Conservation (phyloP, 2,329 filamentous ascomycete species). For the Diplocarpon mali region DNA sequence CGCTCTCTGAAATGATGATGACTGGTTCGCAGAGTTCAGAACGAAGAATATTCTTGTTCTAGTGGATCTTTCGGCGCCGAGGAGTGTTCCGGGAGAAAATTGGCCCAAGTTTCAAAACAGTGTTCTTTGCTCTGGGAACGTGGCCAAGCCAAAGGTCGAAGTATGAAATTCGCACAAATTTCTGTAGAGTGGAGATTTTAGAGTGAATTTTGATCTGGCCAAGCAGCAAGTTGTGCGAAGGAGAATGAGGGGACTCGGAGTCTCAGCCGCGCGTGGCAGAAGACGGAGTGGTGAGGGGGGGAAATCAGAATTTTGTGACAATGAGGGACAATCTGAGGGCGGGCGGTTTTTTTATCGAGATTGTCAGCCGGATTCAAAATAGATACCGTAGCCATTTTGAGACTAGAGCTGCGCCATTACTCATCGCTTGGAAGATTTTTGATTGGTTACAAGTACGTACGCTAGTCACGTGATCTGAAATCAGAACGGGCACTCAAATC, state of each 20-base stretch:
- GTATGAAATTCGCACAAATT: constrained; percentile 7
- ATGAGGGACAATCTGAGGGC: constrained; percentile 3
- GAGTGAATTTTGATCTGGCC: constrained; percentile 16
- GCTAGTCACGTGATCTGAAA: too few species aligned
- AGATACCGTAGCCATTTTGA: too few species aligned
- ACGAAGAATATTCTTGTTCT: constrained; percentile 5
- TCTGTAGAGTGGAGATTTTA: constrained; percentile 21
- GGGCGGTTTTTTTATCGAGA: constrained; percentile 3
- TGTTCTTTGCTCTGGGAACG: constrained; percentile 19
- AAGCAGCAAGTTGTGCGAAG: constrained; percentile 13
- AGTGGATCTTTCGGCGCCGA: not conserved
- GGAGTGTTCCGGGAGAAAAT: constrained; percentile 12
- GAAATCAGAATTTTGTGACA: constrained; percentile 4
- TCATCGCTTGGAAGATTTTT: not conserved
- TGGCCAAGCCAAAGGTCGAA: constrained; percentile 16
- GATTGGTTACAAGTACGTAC: not conserved
- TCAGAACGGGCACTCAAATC: too few species aligned
- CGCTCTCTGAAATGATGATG: constrained; percentile 13
- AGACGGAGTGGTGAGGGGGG: constrained; percentile 11
- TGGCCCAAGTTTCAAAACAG: constrained; percentile 18
- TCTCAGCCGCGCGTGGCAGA: constrained; percentile 28
- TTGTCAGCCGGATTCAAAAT: constrained; percentile 1
- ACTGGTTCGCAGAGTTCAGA: constrained; percentile 9
- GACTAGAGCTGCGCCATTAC: too few species aligned
- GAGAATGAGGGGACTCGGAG: constrained; percentile 9